Evolutionary conservation across 2,329 filamentous ascomycete genomes (phyloP), one percentile per base, ranked within the genome.

Genomic region (Fusarium nisikadoi): DNA sequence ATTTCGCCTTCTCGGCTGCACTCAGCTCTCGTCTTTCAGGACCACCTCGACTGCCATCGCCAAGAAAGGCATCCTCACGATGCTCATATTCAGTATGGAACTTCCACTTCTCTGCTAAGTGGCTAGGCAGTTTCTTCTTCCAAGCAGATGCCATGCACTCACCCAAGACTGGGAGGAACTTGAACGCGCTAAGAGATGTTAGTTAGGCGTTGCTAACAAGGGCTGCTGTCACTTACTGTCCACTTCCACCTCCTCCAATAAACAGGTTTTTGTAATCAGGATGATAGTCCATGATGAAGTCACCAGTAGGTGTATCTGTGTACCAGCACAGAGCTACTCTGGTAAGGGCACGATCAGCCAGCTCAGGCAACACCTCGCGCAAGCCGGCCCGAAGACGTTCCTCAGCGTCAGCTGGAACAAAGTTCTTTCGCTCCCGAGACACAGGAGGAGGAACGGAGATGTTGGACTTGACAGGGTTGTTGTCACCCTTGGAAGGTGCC

Each of bases 261-360:
- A 74, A 74, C 0, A 74, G 53, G 11, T 74, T 74, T 46, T 66
- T 66, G 9, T 70, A 74, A n/a, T 74, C 71, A 0, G 72, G 72
- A 8, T 74, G 72, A 31, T 70, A 74, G 13, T 74, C 72, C 68
- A 74, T 72, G 19, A 74, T 74, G n/a, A 74, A 74, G 42, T 74
- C 72, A 17, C 71, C 68, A 2, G 65, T 72, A 9, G 72, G 71
- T 13, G 72, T 74, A 53, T 74, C 72, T 1, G 71, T 74, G 16
- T 74, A 74, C 72, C 72, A 74, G 8, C 72, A 74, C 2, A 75
- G 36, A 4, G 65, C 70, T 8, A 59, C 49, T 10, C 65, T 63
- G 1, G 65, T 47, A 6, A 75, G 33, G 1, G 62, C 25, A 1
- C 72, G 52, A 41, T 71, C 62, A 17, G 68, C 73, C 4, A 75